Evolutionary conservation across 2,329 filamentous ascomycete species (phyloP).

Genomic region (Epichloe festucae): DNA sequence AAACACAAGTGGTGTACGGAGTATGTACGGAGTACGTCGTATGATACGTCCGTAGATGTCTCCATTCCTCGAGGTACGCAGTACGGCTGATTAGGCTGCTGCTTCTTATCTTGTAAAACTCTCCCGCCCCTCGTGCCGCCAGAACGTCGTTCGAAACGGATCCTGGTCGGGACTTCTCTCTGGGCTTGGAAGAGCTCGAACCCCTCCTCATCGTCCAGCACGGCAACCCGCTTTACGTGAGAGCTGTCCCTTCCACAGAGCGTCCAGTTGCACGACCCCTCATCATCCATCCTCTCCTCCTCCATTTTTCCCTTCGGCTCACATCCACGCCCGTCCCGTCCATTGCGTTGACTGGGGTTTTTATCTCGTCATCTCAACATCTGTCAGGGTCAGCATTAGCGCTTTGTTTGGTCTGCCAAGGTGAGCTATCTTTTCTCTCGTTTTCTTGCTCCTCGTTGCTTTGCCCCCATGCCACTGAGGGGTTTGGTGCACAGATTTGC

Average conservation of each 20-base stretch:
- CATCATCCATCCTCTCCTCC: background rate
- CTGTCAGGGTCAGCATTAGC: too few species aligned
- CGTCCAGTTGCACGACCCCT: slow-evolving; percentile 2
- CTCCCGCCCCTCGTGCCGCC: too few species aligned
- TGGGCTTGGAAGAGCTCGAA: background rate
- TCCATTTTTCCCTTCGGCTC: background rate
- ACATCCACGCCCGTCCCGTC: background rate
- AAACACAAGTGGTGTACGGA: too few species aligned
- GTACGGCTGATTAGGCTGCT: too few species aligned
- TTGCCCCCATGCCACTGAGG: too few species aligned
- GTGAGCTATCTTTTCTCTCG: background rate
- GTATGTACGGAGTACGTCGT: too few species aligned
- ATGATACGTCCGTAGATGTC: too few species aligned
- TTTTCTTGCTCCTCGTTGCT: background rate
- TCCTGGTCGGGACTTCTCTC: too few species aligned
- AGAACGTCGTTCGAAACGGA: too few species aligned
- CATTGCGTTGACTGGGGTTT: background rate
- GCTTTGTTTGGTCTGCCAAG: background rate
- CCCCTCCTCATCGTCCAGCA: background rate
- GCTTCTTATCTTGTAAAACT: too few species aligned
- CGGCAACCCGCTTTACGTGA: background rate
- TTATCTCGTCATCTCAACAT: background rate
- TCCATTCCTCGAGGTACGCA: too few species aligned
- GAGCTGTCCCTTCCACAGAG: background rate
- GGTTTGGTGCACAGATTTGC: background rate